These are phyloP conservation scores for Skeletonema grethae DNA, from an alignment of 108 stramenopile species.

Conservation along the genomic window DNA sequence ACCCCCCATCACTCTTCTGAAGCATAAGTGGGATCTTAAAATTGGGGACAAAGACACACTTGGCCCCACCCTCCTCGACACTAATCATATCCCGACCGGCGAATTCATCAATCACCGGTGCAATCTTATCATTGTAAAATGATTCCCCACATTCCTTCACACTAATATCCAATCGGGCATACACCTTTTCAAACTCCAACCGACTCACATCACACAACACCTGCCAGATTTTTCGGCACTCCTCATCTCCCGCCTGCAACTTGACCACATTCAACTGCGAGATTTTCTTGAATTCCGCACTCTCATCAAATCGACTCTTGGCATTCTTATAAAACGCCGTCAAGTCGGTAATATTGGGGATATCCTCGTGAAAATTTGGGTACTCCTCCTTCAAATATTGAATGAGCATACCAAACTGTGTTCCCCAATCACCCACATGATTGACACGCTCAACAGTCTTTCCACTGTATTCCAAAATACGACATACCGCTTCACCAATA, in stretches of 20 bases:
- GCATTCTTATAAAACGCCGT: slow-evolving; percentile 98
- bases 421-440: slow-evolving; percentile 99
- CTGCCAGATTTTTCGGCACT: slow-evolving; percentile 92
- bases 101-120: slow-evolving; percentile 92
- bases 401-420: slow-evolving; percentile 99
- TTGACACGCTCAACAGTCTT: slow-evolving; percentile 91
- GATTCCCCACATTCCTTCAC: slow-evolving; percentile 96
- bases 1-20: slow-evolving; percentile 98
- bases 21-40: slow-evolving; percentile 95
- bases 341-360: slow-evolving; percentile 93
- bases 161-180: slow-evolving; percentile 92
- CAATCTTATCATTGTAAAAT: slow-evolving; percentile 99
- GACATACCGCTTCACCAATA: slow-evolving; percentile 96
- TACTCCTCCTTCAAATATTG: slow-evolving; percentile 96
- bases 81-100: slow-evolving; percentile 61
- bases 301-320: slow-evolving; percentile 92
- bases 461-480: slow-evolving; percentile 93
- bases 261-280: slow-evolving; percentile 94
- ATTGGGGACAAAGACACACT: slow-evolving; percentile 88
- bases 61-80: slow-evolving; percentile 92
- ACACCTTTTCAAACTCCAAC: slow-evolving; percentile 96
- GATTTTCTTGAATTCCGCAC: slow-evolving; percentile 93
- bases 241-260: slow-evolving; percentile 95
- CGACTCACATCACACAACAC: slow-evolving; percentile 93
- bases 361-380: slow-evolving; percentile 65